These are phyloP conservation scores for Macroventuria anomochaeta DNA, from an alignment of 2,329 filamentous ascomycete species.

Conservation along the genomic window DNA sequence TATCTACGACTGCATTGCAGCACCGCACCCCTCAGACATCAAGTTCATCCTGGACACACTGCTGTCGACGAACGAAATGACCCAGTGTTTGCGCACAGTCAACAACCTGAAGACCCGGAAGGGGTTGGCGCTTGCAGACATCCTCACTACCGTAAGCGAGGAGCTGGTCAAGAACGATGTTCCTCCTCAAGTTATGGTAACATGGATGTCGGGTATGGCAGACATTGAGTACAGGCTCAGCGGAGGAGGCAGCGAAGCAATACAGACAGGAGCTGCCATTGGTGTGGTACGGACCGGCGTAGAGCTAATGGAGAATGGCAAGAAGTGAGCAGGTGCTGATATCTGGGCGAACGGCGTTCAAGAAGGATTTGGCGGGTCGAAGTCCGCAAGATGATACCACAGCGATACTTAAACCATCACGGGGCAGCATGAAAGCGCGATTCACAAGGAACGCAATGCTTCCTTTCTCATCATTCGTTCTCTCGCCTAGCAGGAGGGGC, in stretches of 20 bases:
- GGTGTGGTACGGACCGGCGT: slow-evolving; percentile 87
- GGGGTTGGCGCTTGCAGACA: slow-evolving; percentile 90
- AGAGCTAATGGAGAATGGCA: slow-evolving; percentile 63
- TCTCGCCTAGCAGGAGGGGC: not conserved
- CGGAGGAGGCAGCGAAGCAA: slow-evolving; percentile 81
- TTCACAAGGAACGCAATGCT: not conserved
- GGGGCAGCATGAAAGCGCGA: slow-evolving; percentile 3
- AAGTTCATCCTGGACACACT: slow-evolving; percentile 82
- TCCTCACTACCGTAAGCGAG: slow-evolving; percentile 84
- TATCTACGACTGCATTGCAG: slow-evolving; percentile 97
- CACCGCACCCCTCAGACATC: slow-evolving; percentile 89
- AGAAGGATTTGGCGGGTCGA: not conserved
- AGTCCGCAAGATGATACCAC: slow-evolving; percentile 13
- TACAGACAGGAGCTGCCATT: slow-evolving; percentile 93
- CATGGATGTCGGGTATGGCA: slow-evolving; percentile 88
- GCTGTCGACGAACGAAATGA: slow-evolving; percentile 84
- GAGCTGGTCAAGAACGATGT: slow-evolving; percentile 85
- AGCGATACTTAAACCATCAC: not conserved
- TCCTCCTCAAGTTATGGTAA: slow-evolving; percentile 82
- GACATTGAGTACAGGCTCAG: slow-evolving; percentile 92
- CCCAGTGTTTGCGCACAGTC: slow-evolving; percentile 84
- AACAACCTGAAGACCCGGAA: slow-evolving; percentile 85
- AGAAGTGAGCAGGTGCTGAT: slow-evolving; percentile 20
- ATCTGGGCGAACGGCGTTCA: slow-evolving; percentile 8
- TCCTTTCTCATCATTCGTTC: not conserved